These are phyloP conservation scores for Hymenoscyphus scutula DNA, from an alignment of 2,329 filamentous ascomycete genomes.

Conservation along the genomic window DNA sequence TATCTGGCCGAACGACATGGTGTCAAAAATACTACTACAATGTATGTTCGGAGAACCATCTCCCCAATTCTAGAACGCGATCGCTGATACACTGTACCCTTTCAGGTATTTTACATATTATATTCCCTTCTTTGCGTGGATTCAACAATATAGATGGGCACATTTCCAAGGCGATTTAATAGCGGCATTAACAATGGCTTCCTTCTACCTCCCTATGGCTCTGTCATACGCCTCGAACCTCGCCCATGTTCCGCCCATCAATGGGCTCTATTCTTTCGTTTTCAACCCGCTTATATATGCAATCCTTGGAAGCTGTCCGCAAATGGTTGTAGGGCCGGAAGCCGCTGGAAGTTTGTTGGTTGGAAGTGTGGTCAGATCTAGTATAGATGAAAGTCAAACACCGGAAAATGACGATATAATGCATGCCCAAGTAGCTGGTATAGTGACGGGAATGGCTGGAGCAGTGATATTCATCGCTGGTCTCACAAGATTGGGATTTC, in stretches of 20 bases:
- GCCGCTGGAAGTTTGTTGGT: slow-evolving; percentile 89
- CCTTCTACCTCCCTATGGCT: slow-evolving; percentile 97
- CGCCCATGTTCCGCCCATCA: slow-evolving; percentile 87
- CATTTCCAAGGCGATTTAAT: slow-evolving; percentile 85
- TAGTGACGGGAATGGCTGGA: slow-evolving; percentile 84
- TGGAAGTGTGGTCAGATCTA: slow-evolving; percentile 78
- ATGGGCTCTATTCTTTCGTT: slow-evolving; percentile 90
- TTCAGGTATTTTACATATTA: slow-evolving; percentile 88
- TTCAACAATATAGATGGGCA: slow-evolving; percentile 77
- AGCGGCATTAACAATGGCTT: slow-evolving; percentile 92
- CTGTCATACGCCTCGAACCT: slow-evolving; percentile 91
- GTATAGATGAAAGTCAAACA: slow-evolving; percentile 66
- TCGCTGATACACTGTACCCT: slow-evolving; percentile 19
- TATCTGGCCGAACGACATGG: slow-evolving; percentile 71
- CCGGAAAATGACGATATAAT: slow-evolving; percentile 61
- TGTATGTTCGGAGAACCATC: slow-evolving; percentile 52
- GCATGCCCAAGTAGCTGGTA: slow-evolving; percentile 81
- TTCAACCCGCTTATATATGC: slow-evolving; percentile 92
- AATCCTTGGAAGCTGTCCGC: slow-evolving; percentile 83
- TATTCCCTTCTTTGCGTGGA: slow-evolving; percentile 87
- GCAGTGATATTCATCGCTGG: slow-evolving; percentile 87
- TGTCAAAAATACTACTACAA: slow-evolving; percentile 67
- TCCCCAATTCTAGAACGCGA: background rate
- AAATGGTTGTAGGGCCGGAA: slow-evolving; percentile 93
- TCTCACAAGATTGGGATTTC: slow-evolving; percentile 79